Base-by-base conservation (phyloP, 768 basidiomycete species). In the Auriscalpium microsporum region DNA sequence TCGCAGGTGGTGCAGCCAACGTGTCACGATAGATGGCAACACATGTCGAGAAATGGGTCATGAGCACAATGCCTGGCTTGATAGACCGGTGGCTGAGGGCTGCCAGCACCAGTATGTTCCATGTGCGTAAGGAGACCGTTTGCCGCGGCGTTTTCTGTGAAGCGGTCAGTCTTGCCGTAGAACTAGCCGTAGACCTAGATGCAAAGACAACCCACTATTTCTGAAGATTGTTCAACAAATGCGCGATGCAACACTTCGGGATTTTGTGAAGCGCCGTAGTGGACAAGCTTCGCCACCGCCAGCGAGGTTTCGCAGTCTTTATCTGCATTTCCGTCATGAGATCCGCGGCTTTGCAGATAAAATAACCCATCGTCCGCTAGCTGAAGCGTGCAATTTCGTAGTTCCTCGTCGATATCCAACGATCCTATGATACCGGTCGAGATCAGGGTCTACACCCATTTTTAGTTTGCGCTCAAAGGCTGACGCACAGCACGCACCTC, bases 31-130 rank as follows among this genome's bases (percentile, higher is more conserved):
- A 82, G 3, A 71, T 66, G 21, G 61, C 56, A 13, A 77, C 71
- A 62, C 87, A 88, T 10, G 69, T 65, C 10, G 72, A 57, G 37
- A 89, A 73, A 57, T 83, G 73, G 13, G 70, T 63, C 58, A 82
- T 75, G 14, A 90, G 64, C 34, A 75, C 51, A 57, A 69, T 67
- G 65, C 79, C 59, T 56, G 73, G 42, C 65, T 63, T 11, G 65
- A 69, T 33, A 64, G 63, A 56, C 72, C 74, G 57, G 19, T 53
- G 53, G 6, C 74, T 67, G 38, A 89, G 68, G 0, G 79, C 79
- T 1, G 78, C 75, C 16, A 88, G 67, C 0, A 77, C 67, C 17
- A 90, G 64, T 36, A 85, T 66, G 63, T 84, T 87, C 87, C 87
- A 90, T 2, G 78, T 71, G 14, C 83, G 78, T 2, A 86, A 70